Evolutionary conservation across 2,329 filamentous ascomycete species (phyloP), one percentile per base, ranked within the genome.

Genomic region (Colletotrichum higginsianum): DNA sequence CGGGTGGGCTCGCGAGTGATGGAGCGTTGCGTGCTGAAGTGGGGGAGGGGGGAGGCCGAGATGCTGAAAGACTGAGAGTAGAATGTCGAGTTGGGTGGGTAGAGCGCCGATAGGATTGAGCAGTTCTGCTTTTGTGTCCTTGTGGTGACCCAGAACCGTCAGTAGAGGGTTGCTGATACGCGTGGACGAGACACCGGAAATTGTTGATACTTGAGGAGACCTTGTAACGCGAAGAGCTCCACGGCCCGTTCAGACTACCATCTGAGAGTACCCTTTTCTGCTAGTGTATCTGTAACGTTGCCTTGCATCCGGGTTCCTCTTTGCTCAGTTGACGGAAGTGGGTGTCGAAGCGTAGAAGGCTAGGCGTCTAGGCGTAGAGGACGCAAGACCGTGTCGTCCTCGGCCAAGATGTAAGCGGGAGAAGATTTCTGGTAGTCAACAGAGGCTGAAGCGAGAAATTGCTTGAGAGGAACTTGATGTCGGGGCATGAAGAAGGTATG

Each of bases 41-140:
- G 30, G 62, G 53, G 26, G 0, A 53, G 44, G 53, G 62, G 42
- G 0, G 62, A 50, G 53, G 44, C 50, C 3, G n/a, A 58, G 12
- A 50, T 65, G 62, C 53, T 50, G 2, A 16, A 66, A 18, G 3
- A 21, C 3, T 66, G 62, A 44, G 4, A 66, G n/a, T 15, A 58
- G 15, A 4, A 16, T 4, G 42, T 35, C 3, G 21, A 26, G 4
- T 2, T 35, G 2, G 53, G 58, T 15, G 26, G 40, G 5, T 7
- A 58, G 15, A 3, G 15, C 21, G 12, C 9, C 13, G 7, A 9
- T n/a, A 30, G 8, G 1, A 8, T 66, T 9, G 52, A 42, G 5
- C 62, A 50, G 23, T 9, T 66, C 26, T 26, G 53, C 21, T 66
- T 66, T 5, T 52, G 30, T 2, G 58, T 35, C 23, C 15, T 58